Conservation (phyloP, 176 grass and related monocot genomes). For the Aegilops umbellulata region DNA sequence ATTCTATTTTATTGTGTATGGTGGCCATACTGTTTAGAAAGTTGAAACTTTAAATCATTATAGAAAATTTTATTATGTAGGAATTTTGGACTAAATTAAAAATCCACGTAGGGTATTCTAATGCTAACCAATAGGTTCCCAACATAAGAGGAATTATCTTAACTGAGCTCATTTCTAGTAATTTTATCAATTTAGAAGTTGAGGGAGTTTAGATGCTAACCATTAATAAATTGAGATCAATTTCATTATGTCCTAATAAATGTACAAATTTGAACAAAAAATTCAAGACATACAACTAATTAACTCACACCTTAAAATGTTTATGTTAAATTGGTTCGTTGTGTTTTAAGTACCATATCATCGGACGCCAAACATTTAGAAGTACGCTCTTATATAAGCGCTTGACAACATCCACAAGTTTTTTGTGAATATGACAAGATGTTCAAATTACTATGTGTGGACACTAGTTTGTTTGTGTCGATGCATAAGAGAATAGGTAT, state of each 20-base stretch:
- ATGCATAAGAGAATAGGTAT: not conserved
- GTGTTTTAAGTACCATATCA: too few relatives aligned
- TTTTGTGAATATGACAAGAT: not conserved
- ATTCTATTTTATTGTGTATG: not conserved
- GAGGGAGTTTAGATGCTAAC: not conserved
- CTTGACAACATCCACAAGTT: not conserved
- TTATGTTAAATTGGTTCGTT: too few relatives aligned
- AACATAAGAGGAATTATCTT: not conserved
- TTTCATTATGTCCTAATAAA: not conserved
- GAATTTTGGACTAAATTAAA: not conserved
- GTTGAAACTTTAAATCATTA: not conserved
- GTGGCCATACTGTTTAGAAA: not conserved
- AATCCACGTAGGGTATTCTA: not conserved
- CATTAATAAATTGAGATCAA: not conserved
- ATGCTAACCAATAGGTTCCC: not conserved
- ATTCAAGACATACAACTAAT: too few relatives aligned
- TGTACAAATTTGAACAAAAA: too few relatives aligned
- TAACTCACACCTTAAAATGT: too few relatives aligned
- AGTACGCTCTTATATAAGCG: too few relatives aligned
- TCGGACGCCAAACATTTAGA: too few relatives aligned
- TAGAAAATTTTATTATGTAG: not conserved
- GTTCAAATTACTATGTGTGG: not conserved
- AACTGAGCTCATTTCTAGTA: too few relatives aligned
- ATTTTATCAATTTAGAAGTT: not conserved
- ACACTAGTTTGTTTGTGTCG: not conserved